Base-by-base conservation (phyloP, 352 stramenopile species). In the Pythium myriotylum region DNA sequence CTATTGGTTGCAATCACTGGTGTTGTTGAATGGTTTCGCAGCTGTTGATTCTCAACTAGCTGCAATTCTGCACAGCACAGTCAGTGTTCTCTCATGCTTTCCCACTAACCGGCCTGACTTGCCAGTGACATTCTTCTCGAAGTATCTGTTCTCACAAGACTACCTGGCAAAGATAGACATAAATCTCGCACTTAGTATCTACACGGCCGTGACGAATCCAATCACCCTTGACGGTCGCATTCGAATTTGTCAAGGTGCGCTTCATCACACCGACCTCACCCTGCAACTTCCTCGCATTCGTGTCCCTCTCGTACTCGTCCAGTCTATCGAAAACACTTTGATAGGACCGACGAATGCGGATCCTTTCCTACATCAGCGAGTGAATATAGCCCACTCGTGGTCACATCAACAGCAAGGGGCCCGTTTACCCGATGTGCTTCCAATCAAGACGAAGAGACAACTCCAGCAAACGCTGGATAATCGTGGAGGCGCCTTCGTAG, bases 121-220 rank as follows among this genome's bases (percentile, higher is more conserved):
- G 17, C 86, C 91, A 1, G 79, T 97, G 32, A 84, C 85, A 5
- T 97, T 96, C 66, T 96, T 96, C 61, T 70, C 61, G 62, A 90
- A 95, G 29, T 98, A 96, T 55, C 75, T 97, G n/a, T 98, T 98
- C 60, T 96, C 86, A 3, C 90, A 97, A 24, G 82, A 59, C 19
- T 98, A 97, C 55, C 60, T 98, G 17, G 46, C 69, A 14, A 81
- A 90, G 48, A 76, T 98, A 3, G 89, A 96, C 39, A 69, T 81
- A 41, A 94, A 96, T 27, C 70, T 97, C 1, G 92, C 90, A 2
- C 73, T 97, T 2, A 97, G 94, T 48, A 96, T 97, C 20, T 97
- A 97, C 72, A 97, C 90, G 12, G 92, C 92, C 0, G 90, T 98
- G 23, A 94, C 85, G 1, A 98, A 98, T 53, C 67, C 88, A 1